These are phyloP conservation scores for Wallacemonas sp. DNA, from an alignment of 208 protist genomes.

Conservation along the genomic window DNA sequence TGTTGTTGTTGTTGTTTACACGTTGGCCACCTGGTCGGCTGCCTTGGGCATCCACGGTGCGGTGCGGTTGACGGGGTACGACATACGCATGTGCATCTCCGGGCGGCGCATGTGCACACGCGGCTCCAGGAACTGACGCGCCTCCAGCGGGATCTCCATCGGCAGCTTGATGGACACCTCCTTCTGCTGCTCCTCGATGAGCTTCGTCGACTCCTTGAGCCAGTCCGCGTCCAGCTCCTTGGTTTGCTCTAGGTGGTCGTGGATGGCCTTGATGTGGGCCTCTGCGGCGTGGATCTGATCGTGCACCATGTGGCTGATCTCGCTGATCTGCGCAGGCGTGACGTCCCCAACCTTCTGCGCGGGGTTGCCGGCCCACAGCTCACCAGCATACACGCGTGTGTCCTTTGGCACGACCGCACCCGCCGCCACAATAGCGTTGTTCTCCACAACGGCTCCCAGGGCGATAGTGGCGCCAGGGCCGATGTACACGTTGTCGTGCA, in stretches of 20 bases:
- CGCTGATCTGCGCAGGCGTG: slow-evolving; percentile 55
- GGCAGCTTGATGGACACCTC: slow-evolving; percentile 75
- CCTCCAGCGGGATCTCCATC: slow-evolving; percentile 86
- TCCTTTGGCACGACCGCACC: slow-evolving; percentile 87
- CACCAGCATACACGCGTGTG: slow-evolving; percentile 74
- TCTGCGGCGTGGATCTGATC: slow-evolving; percentile 54
- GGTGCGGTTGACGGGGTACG: slow-evolving; percentile 84
- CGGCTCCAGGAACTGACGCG: slow-evolving; percentile 77
- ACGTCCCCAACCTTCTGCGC: slow-evolving; percentile 88
- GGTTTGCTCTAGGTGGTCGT: slow-evolving; percentile 72
- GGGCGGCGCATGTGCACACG: slow-evolving; percentile 87
- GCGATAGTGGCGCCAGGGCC: slow-evolving; percentile 77
- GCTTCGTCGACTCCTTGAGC: slow-evolving; percentile 53
- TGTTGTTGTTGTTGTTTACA: slow-evolving; percentile 34
- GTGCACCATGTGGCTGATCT: slow-evolving; percentile 75
- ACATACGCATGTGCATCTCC: slow-evolving; percentile 89
- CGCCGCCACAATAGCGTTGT: slow-evolving; percentile 81
- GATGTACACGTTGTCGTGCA: slow-evolving; percentile 87
- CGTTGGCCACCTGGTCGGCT: slow-evolving; percentile 75
- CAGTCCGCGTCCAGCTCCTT: slow-evolving; percentile 65
- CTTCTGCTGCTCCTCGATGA: slow-evolving; percentile 85
- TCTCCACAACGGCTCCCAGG: slow-evolving; percentile 84
- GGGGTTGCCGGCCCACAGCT: slow-evolving; percentile 92
- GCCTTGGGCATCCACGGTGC: slow-evolving; percentile 90
- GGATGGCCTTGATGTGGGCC: slow-evolving; percentile 65